Percentiles rank a stretch among this genome's conserved stretches.
Conservation (phyloP, 495 filamentous ascomycete genomes). For the Aspergillus nanangensis region DNA sequence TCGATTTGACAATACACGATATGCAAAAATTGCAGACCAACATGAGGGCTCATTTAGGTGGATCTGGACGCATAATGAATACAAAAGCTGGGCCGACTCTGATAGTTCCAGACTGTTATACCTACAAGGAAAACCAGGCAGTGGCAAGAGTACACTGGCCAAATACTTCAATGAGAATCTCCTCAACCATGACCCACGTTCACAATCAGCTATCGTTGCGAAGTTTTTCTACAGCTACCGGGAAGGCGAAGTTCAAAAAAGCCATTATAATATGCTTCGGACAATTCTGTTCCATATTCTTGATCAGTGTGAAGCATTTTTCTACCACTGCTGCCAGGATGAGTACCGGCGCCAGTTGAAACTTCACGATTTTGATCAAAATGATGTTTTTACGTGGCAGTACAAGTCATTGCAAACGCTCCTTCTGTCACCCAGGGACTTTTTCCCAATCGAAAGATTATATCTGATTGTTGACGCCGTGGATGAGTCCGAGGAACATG, state of each 20-base stretch:
- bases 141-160: constrained; percentile 7
- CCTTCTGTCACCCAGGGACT: not conserved
- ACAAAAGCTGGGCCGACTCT: not conserved
- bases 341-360: not conserved
- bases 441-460: not conserved
- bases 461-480: constrained; percentile 7
- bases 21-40: constrained; percentile 1
- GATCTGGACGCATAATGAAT: constrained; percentile 4
- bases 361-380: not conserved
- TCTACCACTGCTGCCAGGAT: constrained; percentile 4
- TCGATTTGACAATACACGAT: constrained; percentile 6
- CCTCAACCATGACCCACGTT: not conserved
- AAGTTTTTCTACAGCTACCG: constrained; percentile 8
- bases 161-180: constrained; percentile 1
- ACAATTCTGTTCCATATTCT: constrained; percentile 6
- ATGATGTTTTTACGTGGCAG: not conserved
- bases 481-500: constrained; percentile 3
- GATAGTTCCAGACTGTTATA: constrained; percentile 1
- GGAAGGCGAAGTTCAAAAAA: constrained; percentile 6
- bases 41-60: constrained; percentile 6
- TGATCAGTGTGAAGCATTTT: constrained; percentile 2
- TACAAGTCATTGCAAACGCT: constrained; percentile 2
- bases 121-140: constrained; percentile 6
- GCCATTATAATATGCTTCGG: constrained; percentile 7
- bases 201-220: not conserved